Evolutionary conservation across 768 basidiomycete species (phyloP).

Genomic region (Hypsizygus marmoreus): DNA sequence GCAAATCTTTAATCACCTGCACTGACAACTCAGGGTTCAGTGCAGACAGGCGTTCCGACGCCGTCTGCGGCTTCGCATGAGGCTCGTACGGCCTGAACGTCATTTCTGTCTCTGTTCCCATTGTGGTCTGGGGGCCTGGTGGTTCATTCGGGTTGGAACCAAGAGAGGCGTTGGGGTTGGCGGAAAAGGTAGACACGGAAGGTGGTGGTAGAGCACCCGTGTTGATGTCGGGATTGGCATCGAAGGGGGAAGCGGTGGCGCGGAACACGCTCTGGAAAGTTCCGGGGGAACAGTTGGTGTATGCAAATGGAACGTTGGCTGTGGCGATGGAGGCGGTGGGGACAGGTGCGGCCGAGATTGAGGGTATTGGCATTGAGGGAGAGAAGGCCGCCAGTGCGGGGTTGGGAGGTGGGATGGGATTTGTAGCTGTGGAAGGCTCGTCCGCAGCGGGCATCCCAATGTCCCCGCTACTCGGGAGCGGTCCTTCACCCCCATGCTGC

Average conservation of each 20-base stretch:
- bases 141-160: background rate
- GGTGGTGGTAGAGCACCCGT: background rate
- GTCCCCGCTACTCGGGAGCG: no score
- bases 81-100: slow-evolving; percentile 18
- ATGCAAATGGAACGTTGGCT: background rate
- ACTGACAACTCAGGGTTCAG: slow-evolving; percentile 18
- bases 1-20: slow-evolving; percentile 19
- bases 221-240: background rate
- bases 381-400: background rate
- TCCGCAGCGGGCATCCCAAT: no score
- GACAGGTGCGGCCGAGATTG: background rate
- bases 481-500: background rate
- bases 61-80: slow-evolving; percentile 6
- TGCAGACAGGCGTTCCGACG: slow-evolving; percentile 15
- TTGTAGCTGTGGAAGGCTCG: background rate
- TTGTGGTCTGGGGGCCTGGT: background rate
- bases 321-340: background rate
- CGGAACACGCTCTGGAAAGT: slow-evolving; percentile 15
- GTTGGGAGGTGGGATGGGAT: no score
- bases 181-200: background rate
- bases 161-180: background rate
- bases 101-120: slow-evolving; percentile 1
- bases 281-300: background rate
- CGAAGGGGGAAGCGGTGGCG: background rate
- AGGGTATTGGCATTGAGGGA: background rate